Evolutionary conservation across 1,284 basidiomycete species (phyloP), one percentile per base, ranked within the genome.

Genomic region (Pseudozyma hubeiensis): DNA sequence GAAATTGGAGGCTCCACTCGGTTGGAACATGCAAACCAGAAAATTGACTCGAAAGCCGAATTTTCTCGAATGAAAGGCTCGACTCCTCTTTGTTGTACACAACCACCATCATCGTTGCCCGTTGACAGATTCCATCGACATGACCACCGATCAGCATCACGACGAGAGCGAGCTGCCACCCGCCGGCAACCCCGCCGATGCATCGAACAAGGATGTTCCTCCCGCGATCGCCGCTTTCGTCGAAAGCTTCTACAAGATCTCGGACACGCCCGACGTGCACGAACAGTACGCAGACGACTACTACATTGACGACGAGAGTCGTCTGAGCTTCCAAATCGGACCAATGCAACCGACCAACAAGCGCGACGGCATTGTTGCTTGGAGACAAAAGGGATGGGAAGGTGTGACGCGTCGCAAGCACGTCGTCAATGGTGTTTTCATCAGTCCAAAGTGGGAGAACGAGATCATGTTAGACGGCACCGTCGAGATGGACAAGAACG

Each of bases 381-480:
- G 75, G 75, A 54, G 75, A 30, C 53, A 67, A 10, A 71, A 75
- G 31, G 75, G 66, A 1, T 77, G 66, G 66, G 58, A 68, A 44
- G 60, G 59, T 14, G 67, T 75, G 1, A 66, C 63, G 5, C 43
- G 67, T 14, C 63, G 75, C 34, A 71, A 77, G 53, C 75, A 77
- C 44, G 58, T 64, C 2, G 64, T 77, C 37, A 65, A 77, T 39
- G 71, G 51, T 31, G 41, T 77, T 37, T 77, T 70, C 44, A 49
- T 72, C 59, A 67, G 60, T 24, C 68, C 74, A 0, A 58, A 69
- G 34, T 61, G 69, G 56, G 61, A 65, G 24, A 64, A 67, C 48
- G 75, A 72, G 52, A 68, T 69, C 57, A 77, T 77, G 75, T 61
- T 77, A 8, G 64, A 74, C n/a, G 75, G 75, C 33, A 60, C 41